These are phyloP conservation scores for Xylariaceae sp. DNA, from an alignment of 2,329 filamentous ascomycete species.

Conservation along the genomic window DNA sequence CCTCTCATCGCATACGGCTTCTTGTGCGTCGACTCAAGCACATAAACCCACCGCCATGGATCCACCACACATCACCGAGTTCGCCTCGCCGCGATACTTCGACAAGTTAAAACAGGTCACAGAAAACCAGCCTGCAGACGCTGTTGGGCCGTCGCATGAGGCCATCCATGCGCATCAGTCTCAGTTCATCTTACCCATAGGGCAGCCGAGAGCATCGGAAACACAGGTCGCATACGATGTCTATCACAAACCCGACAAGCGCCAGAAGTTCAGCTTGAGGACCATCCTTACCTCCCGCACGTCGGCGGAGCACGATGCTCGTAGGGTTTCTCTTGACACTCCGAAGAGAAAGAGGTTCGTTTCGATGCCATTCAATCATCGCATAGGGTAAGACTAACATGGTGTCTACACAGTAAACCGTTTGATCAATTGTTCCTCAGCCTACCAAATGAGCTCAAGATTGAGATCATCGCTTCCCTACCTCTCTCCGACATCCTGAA, in stretches of 20 bases:
- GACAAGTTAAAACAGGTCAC: slow-evolving; percentile 58
- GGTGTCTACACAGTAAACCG: slow-evolving; percentile 34
- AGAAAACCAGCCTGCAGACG: slow-evolving; percentile 43
- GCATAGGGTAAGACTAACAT: slow-evolving; percentile 2
- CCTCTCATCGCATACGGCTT: slow-evolving; percentile 22
- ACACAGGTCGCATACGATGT: slow-evolving; percentile 33
- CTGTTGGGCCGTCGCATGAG: slow-evolving; percentile 24
- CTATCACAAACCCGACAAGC: slow-evolving; percentile 31
- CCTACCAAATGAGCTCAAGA: slow-evolving; percentile 61
- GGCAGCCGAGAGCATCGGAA: slow-evolving; percentile 31
- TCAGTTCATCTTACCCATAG: slow-evolving; percentile 50
- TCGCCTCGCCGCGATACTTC: slow-evolving; percentile 64
- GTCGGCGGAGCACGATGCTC: slow-evolving; percentile 31
- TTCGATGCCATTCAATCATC: neutral
- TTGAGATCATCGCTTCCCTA: slow-evolving; percentile 59
- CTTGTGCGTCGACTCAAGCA: slow-evolving; percentile 12
- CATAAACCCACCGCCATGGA: slow-evolving; percentile 48
- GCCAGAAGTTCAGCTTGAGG: slow-evolving; percentile 31
- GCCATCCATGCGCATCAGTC: slow-evolving; percentile 32
- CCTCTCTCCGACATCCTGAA: slow-evolving; percentile 60
- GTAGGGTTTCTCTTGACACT: slow-evolving; percentile 26
- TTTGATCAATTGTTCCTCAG: slow-evolving; percentile 57
- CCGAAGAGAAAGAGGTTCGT: slow-evolving; percentile 27
- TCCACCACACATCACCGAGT: slow-evolving; percentile 62
- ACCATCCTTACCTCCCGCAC: slow-evolving; percentile 31